Evolutionary conservation across 2,329 filamentous ascomycete species (phyloP).

Genomic region (Pezicula radicicola): DNA sequence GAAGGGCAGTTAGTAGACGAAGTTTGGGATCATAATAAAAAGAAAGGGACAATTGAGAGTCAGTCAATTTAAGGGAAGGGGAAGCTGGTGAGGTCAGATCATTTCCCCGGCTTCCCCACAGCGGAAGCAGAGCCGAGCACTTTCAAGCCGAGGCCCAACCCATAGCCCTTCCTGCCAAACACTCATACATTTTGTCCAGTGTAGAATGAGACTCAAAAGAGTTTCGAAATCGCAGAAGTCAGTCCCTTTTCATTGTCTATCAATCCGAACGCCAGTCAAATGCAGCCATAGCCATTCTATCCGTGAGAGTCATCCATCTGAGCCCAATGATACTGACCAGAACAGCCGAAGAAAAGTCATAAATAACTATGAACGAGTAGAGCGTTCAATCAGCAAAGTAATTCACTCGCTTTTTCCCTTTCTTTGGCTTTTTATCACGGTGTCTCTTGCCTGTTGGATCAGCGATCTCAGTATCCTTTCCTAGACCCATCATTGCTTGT

Average conservation of each 20-base stretch:
- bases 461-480: conserved; percentile 79
- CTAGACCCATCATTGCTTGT: conserved; percentile 74
- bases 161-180: too few relatives aligned
- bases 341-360: neutral
- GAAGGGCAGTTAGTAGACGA: neutral
- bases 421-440: conserved; percentile 61
- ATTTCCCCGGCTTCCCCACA: conserved; percentile 18
- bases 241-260: too few relatives aligned
- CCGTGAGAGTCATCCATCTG: neutral
- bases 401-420: conserved; percentile 35
- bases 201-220: too few relatives aligned
- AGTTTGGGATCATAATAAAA: neutral
- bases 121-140: conserved; percentile 9
- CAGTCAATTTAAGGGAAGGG: neutral
- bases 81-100: neutral
- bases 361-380: neutral
- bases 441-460: conserved; percentile 87
- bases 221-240: too few relatives aligned
- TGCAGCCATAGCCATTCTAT: neutral
- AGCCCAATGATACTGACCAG: neutral
- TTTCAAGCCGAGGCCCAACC: conserved; percentile 16
- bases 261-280: neutral
- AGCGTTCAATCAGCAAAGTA: conserved; percentile 28
- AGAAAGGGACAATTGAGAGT: too few relatives aligned
- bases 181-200: too few relatives aligned